These are phyloP conservation scores for Solanum lycopersicoides DNA, from an alignment of 257 asterid species.

Conservation along the genomic window DNA sequence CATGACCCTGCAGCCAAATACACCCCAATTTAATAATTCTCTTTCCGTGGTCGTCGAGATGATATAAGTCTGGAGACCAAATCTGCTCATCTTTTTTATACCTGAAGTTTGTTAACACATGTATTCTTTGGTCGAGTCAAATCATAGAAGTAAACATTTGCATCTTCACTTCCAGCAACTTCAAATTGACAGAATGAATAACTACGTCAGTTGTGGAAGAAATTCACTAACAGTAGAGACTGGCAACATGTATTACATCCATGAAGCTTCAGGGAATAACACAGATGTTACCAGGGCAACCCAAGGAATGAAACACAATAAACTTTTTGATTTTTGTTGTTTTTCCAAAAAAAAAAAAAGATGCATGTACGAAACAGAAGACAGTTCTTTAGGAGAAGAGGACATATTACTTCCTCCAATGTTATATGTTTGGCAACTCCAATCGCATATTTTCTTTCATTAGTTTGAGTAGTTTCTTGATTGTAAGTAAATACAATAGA, in stretches of 20 bases:
- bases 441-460: background rate
- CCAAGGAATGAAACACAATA: background rate
- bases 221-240: background rate
- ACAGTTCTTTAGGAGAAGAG: background rate
- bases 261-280: background rate
- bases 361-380: background rate
- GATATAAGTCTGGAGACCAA: background rate
- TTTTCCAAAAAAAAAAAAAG: background rate
- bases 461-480: background rate
- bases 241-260: background rate
- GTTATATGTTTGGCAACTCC: background rate
- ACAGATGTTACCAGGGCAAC: background rate
- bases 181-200: constrained; percentile 6
- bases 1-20: constrained; percentile 63
- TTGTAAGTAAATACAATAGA: background rate
- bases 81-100: constrained; percentile 4
- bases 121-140: constrained; percentile 80
- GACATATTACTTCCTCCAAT: background rate
- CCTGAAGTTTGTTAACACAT: constrained; percentile 97
- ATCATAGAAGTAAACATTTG: constrained; percentile 91
- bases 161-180: constrained; percentile 99
- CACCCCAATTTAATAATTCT: background rate
- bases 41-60: background rate
- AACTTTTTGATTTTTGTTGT: background rate
- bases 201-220: constrained; percentile 9